phyloP scores from a whole-genome alignment of 768 basidiomycete genomes.

The Chalciporus chontae region DNA sequence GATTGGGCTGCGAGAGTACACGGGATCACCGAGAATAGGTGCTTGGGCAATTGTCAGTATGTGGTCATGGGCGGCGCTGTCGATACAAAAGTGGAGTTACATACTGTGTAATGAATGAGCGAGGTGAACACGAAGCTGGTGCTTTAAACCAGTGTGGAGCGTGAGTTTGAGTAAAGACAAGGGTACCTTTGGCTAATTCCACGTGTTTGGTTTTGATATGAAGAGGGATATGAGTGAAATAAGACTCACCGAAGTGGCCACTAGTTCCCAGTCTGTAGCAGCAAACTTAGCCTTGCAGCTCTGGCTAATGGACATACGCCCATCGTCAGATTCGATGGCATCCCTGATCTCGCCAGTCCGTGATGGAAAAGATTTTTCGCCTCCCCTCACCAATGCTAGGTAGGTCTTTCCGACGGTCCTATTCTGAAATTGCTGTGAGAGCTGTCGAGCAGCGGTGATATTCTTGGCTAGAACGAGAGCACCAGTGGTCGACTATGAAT shows the following conservation, averaged over 20 bases:
- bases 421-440: constrained; percentile 53
- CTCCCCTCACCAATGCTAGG: constrained; percentile 60
- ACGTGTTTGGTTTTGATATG: constrained; percentile 24
- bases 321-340: constrained; percentile 39
- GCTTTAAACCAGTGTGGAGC: constrained; percentile 62
- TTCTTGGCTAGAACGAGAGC: constrained; percentile 54
- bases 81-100: constrained; percentile 9
- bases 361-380: constrained; percentile 40
- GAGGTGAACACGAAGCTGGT: constrained; percentile 67
- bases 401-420: constrained; percentile 54
- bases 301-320: constrained; percentile 38
- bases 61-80: neutral
- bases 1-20: constrained; percentile 42
- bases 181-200: constrained; percentile 37
- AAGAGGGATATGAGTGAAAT: constrained; percentile 9
- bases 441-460: constrained; percentile 37
- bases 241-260: constrained; percentile 54
- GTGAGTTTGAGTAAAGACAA: constrained; percentile 54
- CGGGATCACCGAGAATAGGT: constrained; percentile 61
- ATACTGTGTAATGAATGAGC: constrained; percentile 48
- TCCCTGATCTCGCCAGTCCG: constrained; percentile 42
- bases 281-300: constrained; percentile 33
- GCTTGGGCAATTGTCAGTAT: constrained; percentile 36
- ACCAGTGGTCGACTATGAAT: constrained; percentile 56
- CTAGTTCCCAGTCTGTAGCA: constrained; percentile 50